Evolutionary conservation across 352 stramenopile genomes (phyloP), one percentile per base, ranked within the genome.

Genomic region (Phytophthora ramorum): DNA sequence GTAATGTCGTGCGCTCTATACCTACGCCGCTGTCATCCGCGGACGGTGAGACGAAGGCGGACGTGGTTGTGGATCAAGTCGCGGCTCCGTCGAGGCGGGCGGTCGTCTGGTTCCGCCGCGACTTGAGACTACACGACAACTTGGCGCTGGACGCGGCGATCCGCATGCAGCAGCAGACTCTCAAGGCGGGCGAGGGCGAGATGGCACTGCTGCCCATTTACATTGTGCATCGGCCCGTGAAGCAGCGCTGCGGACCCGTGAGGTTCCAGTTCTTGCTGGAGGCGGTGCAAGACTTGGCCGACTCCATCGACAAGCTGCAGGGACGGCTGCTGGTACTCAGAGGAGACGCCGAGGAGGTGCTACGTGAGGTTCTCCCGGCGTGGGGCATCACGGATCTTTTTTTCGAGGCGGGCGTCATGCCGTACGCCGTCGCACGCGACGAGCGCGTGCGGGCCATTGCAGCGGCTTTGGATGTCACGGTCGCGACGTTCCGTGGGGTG

Each of bases 51-150:
- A 26, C 16, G 30, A 17, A 57, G 38, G 9, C 28, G 5, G 14
- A 61, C 20, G 48, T 17, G 56, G 32, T 44, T 24, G 22, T 46
- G 6, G 38, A 50, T 30, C n/a, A 24, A 12, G 22, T 19, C n/a
- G 17, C 20, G n/a, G 19, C 4, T 12, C 43, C 40, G 19, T 40
- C 60, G 10, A 73, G 77, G n/a, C 72, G 79, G 7, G 80, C 81
- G 4, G 44, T 93, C 16, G 66, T 91, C 26, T 99, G 96, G 96
- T 98, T 99, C 57, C 87, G 97, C 5, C 97, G 98, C 34, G 94
- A 97, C 53, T 71, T 99, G 47, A 78, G 97, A 17, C 57, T 99
- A 20, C 93, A 99, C 73, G 97, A 99, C 81, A 99, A 99, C 76
- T 82, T 95, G 34, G 89, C 90, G 26, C 75, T 99, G 10, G 53